These are phyloP conservation scores for Cladosporium sp. DNA, from an alignment of 2,329 filamentous ascomycete species.

Conservation along the genomic window DNA sequence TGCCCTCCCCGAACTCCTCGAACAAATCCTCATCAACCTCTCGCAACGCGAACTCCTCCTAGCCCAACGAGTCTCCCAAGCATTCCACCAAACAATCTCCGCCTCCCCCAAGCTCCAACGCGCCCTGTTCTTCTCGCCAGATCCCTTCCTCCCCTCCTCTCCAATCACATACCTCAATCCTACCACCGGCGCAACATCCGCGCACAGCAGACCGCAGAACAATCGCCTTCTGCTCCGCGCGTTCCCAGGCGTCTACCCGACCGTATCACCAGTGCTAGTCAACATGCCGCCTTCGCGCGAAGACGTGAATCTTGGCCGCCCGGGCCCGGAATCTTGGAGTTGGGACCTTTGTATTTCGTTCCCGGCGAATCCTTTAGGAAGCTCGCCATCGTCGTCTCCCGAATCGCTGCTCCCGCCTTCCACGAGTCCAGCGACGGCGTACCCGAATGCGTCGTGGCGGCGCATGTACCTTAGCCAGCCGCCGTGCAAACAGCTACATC, in stretches of 20 bases:
- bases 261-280: constrained; percentile 34
- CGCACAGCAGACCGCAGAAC: constrained; percentile 35
- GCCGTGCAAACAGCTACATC: constrained; percentile 34
- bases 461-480: constrained; percentile 38
- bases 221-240: constrained; percentile 37
- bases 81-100: constrained; percentile 32
- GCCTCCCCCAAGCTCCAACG: constrained; percentile 33
- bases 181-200: constrained; percentile 4
- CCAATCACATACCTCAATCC: constrained; percentile 18
- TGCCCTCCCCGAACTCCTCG: constrained; percentile 41
- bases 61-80: constrained; percentile 33
- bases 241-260: constrained; percentile 37
- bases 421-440: constrained; percentile 25
- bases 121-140: constrained; percentile 38
- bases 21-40: constrained; percentile 39
- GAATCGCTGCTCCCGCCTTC: constrained; percentile 18
- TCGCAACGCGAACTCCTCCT: constrained; percentile 35
- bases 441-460: constrained; percentile 37
- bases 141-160: constrained; percentile 13
- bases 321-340: constrained; percentile 32
- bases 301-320: constrained; percentile 12
- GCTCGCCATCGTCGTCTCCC: constrained; percentile 10
- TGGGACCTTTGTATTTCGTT: constrained; percentile 38
- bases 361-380: constrained; percentile 20
- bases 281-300: constrained; percentile 25